phyloP scores from a whole-genome alignment of 306 rosid genomes.

The Quercus gilva region DNA sequence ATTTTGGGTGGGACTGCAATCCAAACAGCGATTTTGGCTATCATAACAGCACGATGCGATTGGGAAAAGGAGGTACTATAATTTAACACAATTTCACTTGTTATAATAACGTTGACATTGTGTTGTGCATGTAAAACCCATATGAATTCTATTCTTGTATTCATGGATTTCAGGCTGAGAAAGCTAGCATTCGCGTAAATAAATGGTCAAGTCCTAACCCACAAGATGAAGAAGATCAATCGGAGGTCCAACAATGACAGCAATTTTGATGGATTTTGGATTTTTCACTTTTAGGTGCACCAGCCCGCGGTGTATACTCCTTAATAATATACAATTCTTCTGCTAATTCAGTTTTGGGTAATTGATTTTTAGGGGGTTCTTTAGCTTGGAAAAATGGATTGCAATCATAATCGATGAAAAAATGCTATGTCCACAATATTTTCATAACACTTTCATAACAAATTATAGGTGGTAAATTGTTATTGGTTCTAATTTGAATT shows the following conservation, averaged over 20 bases:
- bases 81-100: too few relatives aligned
- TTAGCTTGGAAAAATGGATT: neutral
- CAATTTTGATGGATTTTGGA: neutral
- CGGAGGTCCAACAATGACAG: neutral
- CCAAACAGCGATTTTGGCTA: slow-evolving; percentile 49
- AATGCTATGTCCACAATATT: too few relatives aligned
- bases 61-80: slow-evolving; percentile 64
- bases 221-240: neutral
- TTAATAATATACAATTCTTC: neutral
- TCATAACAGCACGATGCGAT: slow-evolving; percentile 40
- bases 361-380: neutral
- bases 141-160: neutral
- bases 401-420: neutral
- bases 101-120: neutral
- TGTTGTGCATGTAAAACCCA: neutral
- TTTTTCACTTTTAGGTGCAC: too few relatives aligned
- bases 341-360: neutral
- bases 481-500: too few relatives aligned
- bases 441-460: too few relatives aligned
- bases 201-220: slow-evolving; percentile 37
- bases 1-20: slow-evolving; percentile 71
- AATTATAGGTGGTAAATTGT: too few relatives aligned
- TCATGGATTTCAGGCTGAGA: slow-evolving; percentile 38
- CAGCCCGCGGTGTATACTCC: neutral
- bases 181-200: slow-evolving; percentile 34